These are phyloP conservation scores for Cryptococcus maquisensis DNA, from an alignment of 1,284 basidiomycete species.

Conservation along the genomic window DNA sequence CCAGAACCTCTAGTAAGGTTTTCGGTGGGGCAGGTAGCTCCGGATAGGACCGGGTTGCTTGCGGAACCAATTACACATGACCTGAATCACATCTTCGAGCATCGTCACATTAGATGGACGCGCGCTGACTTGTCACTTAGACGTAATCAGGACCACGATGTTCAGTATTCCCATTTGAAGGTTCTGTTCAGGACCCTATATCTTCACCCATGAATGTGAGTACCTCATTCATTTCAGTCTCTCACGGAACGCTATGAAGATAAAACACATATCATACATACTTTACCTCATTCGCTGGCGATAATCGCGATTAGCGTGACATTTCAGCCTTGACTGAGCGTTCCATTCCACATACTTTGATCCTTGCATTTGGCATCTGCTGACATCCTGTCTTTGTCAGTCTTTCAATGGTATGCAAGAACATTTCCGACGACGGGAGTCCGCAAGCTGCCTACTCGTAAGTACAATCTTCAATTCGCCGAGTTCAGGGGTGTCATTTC, in stretches of 20 bases:
- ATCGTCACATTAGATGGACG: background rate
- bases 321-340: conserved; percentile 49
- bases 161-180: background rate
- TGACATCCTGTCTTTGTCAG: no score
- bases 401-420: no score
- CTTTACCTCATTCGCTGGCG: conserved; percentile 47
- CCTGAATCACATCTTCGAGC: conserved; percentile 24
- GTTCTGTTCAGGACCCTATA: no score
- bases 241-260: conserved; percentile 36
- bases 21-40: conserved; percentile 19
- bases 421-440: no score
- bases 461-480: no score
- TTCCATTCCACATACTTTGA: conserved; percentile 5
- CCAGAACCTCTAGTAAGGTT: conserved; percentile 34
- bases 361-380: no score
- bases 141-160: background rate
- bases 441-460: no score
- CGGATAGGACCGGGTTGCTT: conserved; percentile 40
- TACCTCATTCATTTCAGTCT: background rate
- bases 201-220: conserved; percentile 16
- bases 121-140: background rate
- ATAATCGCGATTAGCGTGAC: conserved; percentile 41
- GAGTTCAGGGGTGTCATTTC: background rate
- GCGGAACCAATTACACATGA: conserved; percentile 45
- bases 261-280: conserved; percentile 43